These are phyloP conservation scores for Colletotrichum tabaci DNA, from an alignment of 2,329 filamentous ascomycete species.

Conservation along the genomic window DNA sequence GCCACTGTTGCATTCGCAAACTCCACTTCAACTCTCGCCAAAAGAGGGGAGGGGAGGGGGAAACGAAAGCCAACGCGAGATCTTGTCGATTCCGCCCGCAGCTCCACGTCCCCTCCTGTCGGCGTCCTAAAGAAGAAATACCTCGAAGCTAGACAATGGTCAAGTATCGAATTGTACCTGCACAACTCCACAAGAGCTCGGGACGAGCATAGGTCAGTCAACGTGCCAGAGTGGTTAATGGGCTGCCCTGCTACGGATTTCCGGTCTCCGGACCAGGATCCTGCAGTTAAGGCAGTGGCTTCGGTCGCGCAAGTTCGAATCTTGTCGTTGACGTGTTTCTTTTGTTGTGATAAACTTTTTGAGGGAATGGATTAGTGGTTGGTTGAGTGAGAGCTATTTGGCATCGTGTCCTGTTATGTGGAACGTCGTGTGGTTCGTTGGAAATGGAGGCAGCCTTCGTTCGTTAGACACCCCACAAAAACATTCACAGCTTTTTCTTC, in stretches of 20 bases:
- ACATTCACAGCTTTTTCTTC: too few relatives aligned
- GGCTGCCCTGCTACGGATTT: conserved; percentile 42
- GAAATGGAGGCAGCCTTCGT: too few relatives aligned
- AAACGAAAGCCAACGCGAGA: conserved; percentile 13
- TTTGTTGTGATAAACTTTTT: not conserved
- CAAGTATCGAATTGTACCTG: not conserved
- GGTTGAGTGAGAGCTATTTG: too few relatives aligned
- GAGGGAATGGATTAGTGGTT: too few relatives aligned
- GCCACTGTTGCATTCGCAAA: not conserved
- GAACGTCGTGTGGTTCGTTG: too few relatives aligned
- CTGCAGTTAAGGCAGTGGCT: conserved; percentile 39
- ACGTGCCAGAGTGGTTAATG: conserved; percentile 43
- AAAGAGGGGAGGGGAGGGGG: not conserved
- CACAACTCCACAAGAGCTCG: not conserved
- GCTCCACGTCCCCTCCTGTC: conserved; percentile 31
- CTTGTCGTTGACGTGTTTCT: conserved; percentile 36
- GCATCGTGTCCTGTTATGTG: too few relatives aligned
- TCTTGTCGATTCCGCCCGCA: conserved; percentile 10
- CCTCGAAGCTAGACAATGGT: not conserved
- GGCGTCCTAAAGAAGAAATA: conserved; percentile 26
- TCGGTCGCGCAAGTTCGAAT: conserved; percentile 43
- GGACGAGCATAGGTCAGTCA: conserved; percentile 9
- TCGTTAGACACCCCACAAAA: too few relatives aligned
- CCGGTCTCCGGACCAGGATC: not conserved
- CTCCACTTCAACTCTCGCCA: conserved; percentile 14